Evolutionary conservation across 2,329 filamentous ascomycete species (phyloP), one percentile per base, ranked within the genome.

Genomic region (Alternaria consortialis): DNA sequence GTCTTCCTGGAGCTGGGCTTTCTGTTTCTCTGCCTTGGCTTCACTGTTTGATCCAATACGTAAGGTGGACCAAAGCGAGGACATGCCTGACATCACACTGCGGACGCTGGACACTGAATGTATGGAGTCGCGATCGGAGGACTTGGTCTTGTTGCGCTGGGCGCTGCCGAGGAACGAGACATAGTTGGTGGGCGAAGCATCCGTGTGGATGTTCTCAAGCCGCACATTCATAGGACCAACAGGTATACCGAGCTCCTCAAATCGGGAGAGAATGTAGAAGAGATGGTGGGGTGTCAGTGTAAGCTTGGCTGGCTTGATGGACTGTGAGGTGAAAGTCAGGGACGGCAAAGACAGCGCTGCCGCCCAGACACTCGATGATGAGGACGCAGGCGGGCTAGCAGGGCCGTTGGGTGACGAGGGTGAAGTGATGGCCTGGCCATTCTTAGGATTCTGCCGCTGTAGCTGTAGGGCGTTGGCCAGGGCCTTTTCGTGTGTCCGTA

Each of bases 11-110:
- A 95, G 92, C 91, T 59, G 90, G 4, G 69, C 90, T 80, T 96
- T 97, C 77, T 95, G 93, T 76, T 93, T 93, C 80, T 97, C 95
- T 36, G 89, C 92, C 76, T 94, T 92, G 66, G 93, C 90, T 51
- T 88, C 87, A 42, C 91, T 90, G 72, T 92, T 92, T 79, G 90
- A 91, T 44, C 91, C 90, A 62, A 97, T 87, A 25, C 94, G 91
- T 67, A 98, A 89, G 72, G 90, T 93, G 23, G 92, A 91, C 94
- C 94, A 98, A 46, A 98, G 83, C 13, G 92, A 90, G 59, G 93
- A 95, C 91, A 99, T 97, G 79, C 92, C 92, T 29, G 95, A 97
- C 91, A 98, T 94, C 74, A 97, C 94, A 79, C 94, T 98, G 77
- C 94, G 90, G 68, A 99, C 92, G 81, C 95, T 98, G 25, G 94